phyloP scores from a whole-genome alignment of 2,329 filamentous ascomycete species.

The Berkeleyomyces basicola region DNA sequence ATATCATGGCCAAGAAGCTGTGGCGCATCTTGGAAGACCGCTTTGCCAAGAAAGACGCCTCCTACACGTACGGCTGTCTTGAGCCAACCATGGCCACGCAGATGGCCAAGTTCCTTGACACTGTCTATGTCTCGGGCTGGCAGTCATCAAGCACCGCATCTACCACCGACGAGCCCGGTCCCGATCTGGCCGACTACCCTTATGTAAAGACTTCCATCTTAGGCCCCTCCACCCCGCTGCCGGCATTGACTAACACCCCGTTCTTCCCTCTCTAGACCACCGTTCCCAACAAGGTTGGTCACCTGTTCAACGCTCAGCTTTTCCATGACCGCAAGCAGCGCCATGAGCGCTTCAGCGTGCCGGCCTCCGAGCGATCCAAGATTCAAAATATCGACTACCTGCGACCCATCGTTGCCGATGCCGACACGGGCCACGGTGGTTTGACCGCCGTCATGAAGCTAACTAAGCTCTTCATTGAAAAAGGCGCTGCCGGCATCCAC shows the following conservation, averaged over 20 bases:
- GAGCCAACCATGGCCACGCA: slow-evolving; percentile 98
- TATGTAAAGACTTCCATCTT: slow-evolving; percentile 39
- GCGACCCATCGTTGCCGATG: slow-evolving; percentile 88
- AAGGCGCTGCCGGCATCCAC: slow-evolving; percentile 92
- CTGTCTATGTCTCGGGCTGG: slow-evolving; percentile 97
- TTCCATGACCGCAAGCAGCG: slow-evolving; percentile 99
- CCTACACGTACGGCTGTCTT: slow-evolving; percentile 91
- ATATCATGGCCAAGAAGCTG: slow-evolving; percentile 79
- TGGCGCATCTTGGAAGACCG: slow-evolving; percentile 78
- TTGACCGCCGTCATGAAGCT: slow-evolving; percentile 99
- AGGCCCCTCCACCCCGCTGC: neutral
- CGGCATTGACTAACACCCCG: neutral
- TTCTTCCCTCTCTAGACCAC: slow-evolving; percentile 48
- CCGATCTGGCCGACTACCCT: slow-evolving; percentile 95
- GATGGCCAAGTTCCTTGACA: slow-evolving; percentile 98
- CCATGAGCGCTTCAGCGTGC: slow-evolving; percentile 70
- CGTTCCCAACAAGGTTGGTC: slow-evolving; percentile 93
- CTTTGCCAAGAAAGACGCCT: slow-evolving; percentile 60
- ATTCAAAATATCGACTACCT: slow-evolving; percentile 81
- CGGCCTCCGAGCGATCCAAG: slow-evolving; percentile 54
- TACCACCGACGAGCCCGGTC: slow-evolving; percentile 84
- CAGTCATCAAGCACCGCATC: slow-evolving; percentile 95
- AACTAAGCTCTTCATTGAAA: slow-evolving; percentile 93
- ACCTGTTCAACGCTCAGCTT: slow-evolving; percentile 94
- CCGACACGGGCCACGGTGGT: slow-evolving; percentile 92